Evolutionary conservation across 768 basidiomycete genomes (phyloP), one percentile per base, ranked within the genome.

Genomic region (Mycena floridula): DNA sequence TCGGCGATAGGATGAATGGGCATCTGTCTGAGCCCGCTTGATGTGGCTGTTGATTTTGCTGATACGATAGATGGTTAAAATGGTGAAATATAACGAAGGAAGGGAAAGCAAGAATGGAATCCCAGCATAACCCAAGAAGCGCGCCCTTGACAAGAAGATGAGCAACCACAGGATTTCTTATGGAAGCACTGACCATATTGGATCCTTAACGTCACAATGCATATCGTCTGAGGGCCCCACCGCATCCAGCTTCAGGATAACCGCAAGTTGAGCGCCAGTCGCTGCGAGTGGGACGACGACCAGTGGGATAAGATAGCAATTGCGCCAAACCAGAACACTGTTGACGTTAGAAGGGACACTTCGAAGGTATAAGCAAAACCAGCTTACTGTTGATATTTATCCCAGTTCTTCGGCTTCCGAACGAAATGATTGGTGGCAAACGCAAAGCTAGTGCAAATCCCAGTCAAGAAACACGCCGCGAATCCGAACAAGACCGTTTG

Each of bases 51-150:
- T 26, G 23, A 63, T 67, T 40, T 61, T 63, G 44, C 48, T 49
- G 5, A 69, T 59, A 12, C 56, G 66, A 26, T 63, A 37, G 39
- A 73, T 58, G n/a, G 73, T 71, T 25, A 58, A 56, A 21, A 70
- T 57, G 4, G 79, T 77, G 11, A 81, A 57, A 48, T 69, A 61
- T 30, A 80, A 58, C 38, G 73, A 74, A 2, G 82, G 82, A 13
- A 81, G 56, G 3, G 70, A 61, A 8, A 77, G 57, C 35, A 77
- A 43, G 45, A 81, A 65, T 0, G 81, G 72, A 6, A 70, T 54
- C 6, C 81, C 83, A 11, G 81, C 74, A 51, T 82, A 84, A 28
- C 77, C 74, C n/a, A 81, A 51, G 44, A 84, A 70, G 37, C 82
- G 77, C 24, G 76, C 68, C 83, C 83, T 85, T 22, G n/a, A 30